phyloP scores from a whole-genome alignment of 1,284 basidiomycete species.

The Cryptococcus wingfieldii region DNA sequence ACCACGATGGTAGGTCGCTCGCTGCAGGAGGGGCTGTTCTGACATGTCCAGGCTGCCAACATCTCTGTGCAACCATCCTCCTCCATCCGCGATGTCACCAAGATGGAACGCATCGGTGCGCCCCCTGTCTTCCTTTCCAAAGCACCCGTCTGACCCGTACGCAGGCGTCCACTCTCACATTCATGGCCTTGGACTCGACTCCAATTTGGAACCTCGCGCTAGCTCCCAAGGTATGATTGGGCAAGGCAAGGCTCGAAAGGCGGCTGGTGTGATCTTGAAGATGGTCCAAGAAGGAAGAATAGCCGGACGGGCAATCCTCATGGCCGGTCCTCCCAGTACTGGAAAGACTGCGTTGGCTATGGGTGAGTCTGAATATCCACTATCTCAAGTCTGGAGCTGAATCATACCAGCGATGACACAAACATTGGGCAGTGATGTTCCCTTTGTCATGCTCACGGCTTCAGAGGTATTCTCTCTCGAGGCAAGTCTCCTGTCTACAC shows the following conservation, averaged over 20 bases:
- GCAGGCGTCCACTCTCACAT: slow-evolving; percentile 96
- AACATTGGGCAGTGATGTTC: slow-evolving; percentile 85
- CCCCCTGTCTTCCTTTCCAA: background rate
- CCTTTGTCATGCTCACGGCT: slow-evolving; percentile 94
- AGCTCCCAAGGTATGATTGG: slow-evolving; percentile 92
- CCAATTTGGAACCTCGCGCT: slow-evolving; percentile 76
- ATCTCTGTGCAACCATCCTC: slow-evolving; percentile 47
- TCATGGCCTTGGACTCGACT: slow-evolving; percentile 87
- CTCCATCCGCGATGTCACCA: slow-evolving; percentile 74
- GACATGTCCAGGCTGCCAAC: slow-evolving; percentile 41
- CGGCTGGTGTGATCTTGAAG: slow-evolving; percentile 93
- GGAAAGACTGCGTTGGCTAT: slow-evolving; percentile 98
- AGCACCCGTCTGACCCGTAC: background rate
- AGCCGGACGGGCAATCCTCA: slow-evolving; percentile 89
- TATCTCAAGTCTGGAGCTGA: slow-evolving; percentile 6
- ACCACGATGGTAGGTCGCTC: background rate
- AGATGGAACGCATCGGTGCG: slow-evolving; percentile 91
- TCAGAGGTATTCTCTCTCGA: slow-evolving; percentile 96
- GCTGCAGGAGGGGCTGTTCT: background rate
- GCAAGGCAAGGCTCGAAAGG: slow-evolving; percentile 89
- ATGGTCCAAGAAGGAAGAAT: slow-evolving; percentile 97
- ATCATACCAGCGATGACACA: slow-evolving; percentile 85
- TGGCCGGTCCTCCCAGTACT: slow-evolving; percentile 92
- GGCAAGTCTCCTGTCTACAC: slow-evolving; percentile 23
- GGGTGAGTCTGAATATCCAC: slow-evolving; percentile 54